A percentile compares a stretch with the other conserved stretches of the same genome.
Evolutionary conservation across 352 stramenopile species (phyloP).

Genomic region (Phytopythium sindhum): DNA sequence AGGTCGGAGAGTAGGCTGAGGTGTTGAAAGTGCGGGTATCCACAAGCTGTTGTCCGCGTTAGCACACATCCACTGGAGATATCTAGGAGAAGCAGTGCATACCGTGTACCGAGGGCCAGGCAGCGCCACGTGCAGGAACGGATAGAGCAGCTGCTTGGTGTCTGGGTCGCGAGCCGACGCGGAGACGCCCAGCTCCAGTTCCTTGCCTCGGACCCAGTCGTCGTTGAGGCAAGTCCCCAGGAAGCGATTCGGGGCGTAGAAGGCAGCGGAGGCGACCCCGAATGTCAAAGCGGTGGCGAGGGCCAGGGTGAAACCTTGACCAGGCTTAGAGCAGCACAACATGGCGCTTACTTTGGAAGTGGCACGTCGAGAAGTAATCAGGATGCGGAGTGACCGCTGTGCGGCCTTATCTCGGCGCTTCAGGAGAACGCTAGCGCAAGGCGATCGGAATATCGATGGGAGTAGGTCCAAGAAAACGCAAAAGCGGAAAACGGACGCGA

Average conservation of each 20-base stretch:
- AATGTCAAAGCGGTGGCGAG: background rate
- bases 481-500: background rate
- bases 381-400: too few relatives aligned
- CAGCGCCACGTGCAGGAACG: slow-evolving; percentile 34
- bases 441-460: background rate
- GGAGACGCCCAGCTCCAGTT: slow-evolving; percentile 23
- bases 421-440: background rate
- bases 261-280: background rate
- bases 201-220: slow-evolving; percentile 21
- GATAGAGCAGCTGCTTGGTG: slow-evolving; percentile 18
- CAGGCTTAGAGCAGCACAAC: background rate
- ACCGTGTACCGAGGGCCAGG: slow-evolving; percentile 24
- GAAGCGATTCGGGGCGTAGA: slow-evolving; percentile 34
- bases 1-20: slow-evolving; percentile 26
- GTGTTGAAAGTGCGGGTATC: slow-evolving; percentile 22
- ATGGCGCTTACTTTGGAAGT: background rate
- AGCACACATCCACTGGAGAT: too few relatives aligned
- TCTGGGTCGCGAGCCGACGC: slow-evolving; percentile 16
- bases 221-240: slow-evolving; percentile 38
- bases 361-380: background rate
- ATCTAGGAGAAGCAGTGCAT: background rate
- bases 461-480: background rate
- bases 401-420: background rate
- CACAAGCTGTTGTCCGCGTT: slow-evolving; percentile 3
- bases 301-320: background rate